Base-by-base conservation (phyloP, 1,139 yeast genomes). In the Saccharomyces hybrid region DNA sequence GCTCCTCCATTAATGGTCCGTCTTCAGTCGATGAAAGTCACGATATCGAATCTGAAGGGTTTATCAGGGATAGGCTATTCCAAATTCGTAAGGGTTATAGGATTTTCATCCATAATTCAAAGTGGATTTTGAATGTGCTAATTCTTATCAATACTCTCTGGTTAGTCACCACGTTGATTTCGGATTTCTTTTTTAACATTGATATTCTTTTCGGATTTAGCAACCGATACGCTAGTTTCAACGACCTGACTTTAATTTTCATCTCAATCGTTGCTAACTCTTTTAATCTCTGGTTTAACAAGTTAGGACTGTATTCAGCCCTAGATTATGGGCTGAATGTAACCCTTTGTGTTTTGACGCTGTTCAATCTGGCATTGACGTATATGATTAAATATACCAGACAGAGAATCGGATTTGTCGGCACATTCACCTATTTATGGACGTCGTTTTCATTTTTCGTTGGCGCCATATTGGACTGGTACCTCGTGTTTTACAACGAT, bases 351-450 rank as follows among this genome's bases (percentile, higher is more conserved):
- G 51, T 54, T 14, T 49, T 67, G 46, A 67, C 71, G 2, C 44
- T 64, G 5, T 55, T 67, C 51, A 62, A 68, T 52, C 49, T 68
- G 28, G 48, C 60, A 2, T 29, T 67, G 7, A 50, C 62, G 8
- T 57, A 57, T 6, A 31, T 56, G 13, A 53, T 63, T 1, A 29
- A 58, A 8, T 68, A 63, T 52, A 65, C 67, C 52, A 73, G 91
- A 50, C 75, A 74, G 47, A 77, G 79, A 54, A 71, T 78, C 55
- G 85, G 84, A 0, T 59, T 72, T 1, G 65, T 79, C 31, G 89
- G 89, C 0, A 69, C 74, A 6, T 60, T 79, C 14, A 70, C 84
- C n/a, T 71, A 81, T 42, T 53, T 81, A 2, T 85, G 93, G 86
- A 77, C 88, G 0, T 70, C 81, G 0, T 60, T 77, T 14, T 66